phyloP scores from a whole-genome alignment of 2,329 filamentous ascomycete genomes.

The Coleophoma cylindrospora region DNA sequence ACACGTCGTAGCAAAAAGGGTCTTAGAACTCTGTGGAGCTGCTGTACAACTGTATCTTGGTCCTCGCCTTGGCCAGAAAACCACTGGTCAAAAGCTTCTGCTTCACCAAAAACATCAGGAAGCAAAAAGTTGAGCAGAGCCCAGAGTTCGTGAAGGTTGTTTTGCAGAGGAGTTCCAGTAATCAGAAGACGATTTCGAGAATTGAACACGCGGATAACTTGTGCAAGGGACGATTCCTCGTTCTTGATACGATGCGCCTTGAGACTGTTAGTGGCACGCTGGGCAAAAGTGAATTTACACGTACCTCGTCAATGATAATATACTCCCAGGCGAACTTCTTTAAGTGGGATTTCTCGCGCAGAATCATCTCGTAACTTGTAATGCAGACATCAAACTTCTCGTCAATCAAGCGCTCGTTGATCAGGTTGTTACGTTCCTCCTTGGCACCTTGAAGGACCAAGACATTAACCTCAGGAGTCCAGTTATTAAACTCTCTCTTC shows the following conservation, averaged over 20 bases:
- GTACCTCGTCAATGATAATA: slow-evolving; percentile 91
- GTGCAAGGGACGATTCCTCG: slow-evolving; percentile 92
- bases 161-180: slow-evolving; percentile 93
- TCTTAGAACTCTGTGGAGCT: slow-evolving; percentile 86
- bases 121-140: slow-evolving; percentile 94
- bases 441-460: slow-evolving; percentile 92
- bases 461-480: slow-evolving; percentile 95
- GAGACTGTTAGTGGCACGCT: slow-evolving; percentile 5
- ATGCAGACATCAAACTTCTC: slow-evolving; percentile 98
- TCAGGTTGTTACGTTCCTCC: slow-evolving; percentile 82
- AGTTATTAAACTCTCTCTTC: slow-evolving; percentile 88
- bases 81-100: slow-evolving; percentile 97
- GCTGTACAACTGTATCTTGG: slow-evolving; percentile 92
- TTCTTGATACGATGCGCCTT: slow-evolving; percentile 95
- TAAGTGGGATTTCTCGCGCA: slow-evolving; percentile 88
- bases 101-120: slow-evolving; percentile 96
- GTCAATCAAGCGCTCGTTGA: slow-evolving; percentile 85
- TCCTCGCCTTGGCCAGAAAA: slow-evolving; percentile 88
- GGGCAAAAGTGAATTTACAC: neutral
- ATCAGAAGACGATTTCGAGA: slow-evolving; percentile 93
- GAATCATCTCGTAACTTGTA: slow-evolving; percentile 98
- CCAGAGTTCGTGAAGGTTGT: slow-evolving; percentile 98
- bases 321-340: slow-evolving; percentile 99
- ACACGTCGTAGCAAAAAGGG: slow-evolving; percentile 94
- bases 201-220: slow-evolving; percentile 94